A percentile compares a stretch with the other conserved stretches of the same genome.
These are phyloP conservation scores for Solanum infundibuliforme DNA, from an alignment of 257 asterid genomes.

Conservation along the genomic window DNA sequence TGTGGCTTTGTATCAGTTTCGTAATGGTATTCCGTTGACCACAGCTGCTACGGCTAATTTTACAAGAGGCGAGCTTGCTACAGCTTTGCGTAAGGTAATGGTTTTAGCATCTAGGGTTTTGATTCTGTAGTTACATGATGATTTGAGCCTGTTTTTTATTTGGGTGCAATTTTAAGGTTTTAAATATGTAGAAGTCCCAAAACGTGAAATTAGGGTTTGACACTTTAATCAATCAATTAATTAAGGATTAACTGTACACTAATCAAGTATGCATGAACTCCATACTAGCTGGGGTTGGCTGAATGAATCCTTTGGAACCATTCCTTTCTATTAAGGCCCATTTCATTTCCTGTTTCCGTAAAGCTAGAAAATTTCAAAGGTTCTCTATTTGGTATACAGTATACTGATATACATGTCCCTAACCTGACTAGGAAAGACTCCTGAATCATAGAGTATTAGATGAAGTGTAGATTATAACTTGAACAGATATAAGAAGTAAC, in stretches of 20 bases:
- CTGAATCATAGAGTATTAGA: background rate
- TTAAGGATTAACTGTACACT: background rate
- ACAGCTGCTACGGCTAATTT: slow-evolving; percentile 89
- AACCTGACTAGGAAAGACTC: background rate
- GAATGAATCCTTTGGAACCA: background rate
- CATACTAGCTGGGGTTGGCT: background rate
- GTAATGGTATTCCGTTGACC: slow-evolving; percentile 94
- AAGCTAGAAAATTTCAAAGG: background rate
- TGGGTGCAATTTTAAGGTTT: background rate
- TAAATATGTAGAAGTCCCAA: background rate
- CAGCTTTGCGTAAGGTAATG: slow-evolving; percentile 85
- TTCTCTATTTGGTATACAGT: no score
- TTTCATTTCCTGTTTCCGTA: background rate
- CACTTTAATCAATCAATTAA: background rate
- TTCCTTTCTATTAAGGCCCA: background rate
- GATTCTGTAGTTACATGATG: background rate
- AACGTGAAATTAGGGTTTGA: background rate
- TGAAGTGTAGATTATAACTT: background rate
- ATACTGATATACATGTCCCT: background rate
- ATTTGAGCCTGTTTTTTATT: background rate
- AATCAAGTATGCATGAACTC: background rate
- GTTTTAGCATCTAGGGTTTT: background rate
- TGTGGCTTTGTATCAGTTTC: slow-evolving; percentile 84
- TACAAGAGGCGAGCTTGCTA: slow-evolving; percentile 98
- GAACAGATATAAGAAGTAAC: background rate